phyloP scores from a whole-genome alignment of 495 filamentous ascomycete species.

The Amniculicola lignicola region DNA sequence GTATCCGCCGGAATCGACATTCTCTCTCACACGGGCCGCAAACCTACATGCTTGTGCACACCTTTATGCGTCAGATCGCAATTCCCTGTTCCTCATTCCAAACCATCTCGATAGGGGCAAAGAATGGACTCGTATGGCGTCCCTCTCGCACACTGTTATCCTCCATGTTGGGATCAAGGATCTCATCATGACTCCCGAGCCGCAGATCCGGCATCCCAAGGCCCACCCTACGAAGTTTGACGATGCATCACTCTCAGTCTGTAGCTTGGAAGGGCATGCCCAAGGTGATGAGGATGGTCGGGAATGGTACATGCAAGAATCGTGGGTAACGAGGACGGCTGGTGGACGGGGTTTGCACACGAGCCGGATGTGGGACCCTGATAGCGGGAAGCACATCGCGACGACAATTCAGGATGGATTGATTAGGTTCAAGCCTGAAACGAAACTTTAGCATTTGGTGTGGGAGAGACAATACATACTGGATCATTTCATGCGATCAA shows the following conservation, averaged over 20 bases:
- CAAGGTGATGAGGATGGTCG: slow-evolving; percentile 38
- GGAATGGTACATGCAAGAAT: slow-evolving; percentile 70
- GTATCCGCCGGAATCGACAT: neutral
- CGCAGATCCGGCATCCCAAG: slow-evolving; percentile 14
- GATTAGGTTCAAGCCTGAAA: too few species aligned
- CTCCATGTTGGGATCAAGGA: slow-evolving; percentile 52
- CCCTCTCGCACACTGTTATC: slow-evolving; percentile 59
- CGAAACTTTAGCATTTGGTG: too few species aligned
- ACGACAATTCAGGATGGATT: slow-evolving; percentile 36
- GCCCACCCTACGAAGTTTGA: slow-evolving; percentile 11
- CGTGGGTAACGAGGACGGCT: slow-evolving; percentile 54
- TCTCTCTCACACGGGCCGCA: slow-evolving; percentile 7
- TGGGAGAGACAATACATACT: too few species aligned
- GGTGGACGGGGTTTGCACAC: slow-evolving; percentile 59
- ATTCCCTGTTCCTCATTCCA: slow-evolving; percentile 61
- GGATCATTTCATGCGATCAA: too few species aligned
- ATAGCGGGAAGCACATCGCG: slow-evolving; percentile 29
- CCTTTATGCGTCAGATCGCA: slow-evolving; percentile 66
- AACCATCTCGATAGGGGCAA: slow-evolving; percentile 57
- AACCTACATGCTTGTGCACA: slow-evolving; percentile 64
- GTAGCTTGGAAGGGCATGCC: slow-evolving; percentile 1
- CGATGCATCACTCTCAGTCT: neutral
- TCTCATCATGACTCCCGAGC: slow-evolving; percentile 38
- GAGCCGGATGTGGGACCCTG: slow-evolving; percentile 62
- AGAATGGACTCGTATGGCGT: slow-evolving; percentile 54